Evolutionary conservation across 805 yeast species (phyloP), one percentile per base, ranked within the genome.

Genomic region (Candida palmyrensis): DNA sequence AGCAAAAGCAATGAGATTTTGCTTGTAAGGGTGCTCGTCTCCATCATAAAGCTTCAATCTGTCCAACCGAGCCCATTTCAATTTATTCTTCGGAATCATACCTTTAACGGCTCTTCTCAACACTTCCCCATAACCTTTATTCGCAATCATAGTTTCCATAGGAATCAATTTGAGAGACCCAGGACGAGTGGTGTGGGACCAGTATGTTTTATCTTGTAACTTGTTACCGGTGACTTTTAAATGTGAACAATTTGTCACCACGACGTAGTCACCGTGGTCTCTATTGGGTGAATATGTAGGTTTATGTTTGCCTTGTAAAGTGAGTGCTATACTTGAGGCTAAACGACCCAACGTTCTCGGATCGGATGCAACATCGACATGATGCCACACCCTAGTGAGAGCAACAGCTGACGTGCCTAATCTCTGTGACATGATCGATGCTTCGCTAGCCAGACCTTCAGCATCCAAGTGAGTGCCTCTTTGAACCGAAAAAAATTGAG

Each of bases 201-300:
- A 82, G 64, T 92, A 92, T 7, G 79, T 70, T 58, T 85, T 89
- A 36, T 88, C 79, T 36, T 77, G 62, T 49, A 89, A 56, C 57
- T 92, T 90, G 40, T 79, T 81, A 42, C 97, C 97, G 0, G 96
- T 79, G n/a, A 82, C 69, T 45, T 79, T 79, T 49, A 92, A 57
- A 43, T 77, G 77, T 38, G 85, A 73, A 51, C 96, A 88, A 64
- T 92, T 94, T 10, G 97, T 84, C 2, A 90, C 96, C 9, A 92
- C 97, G 9, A 92, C 97, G 52, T 89, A 92, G 59, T 92, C 99
- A 10, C 99, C 99, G 43, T 80, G 77, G 62, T 92, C 99, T 55
- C 82, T 54, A 45, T 63, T 62, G 19, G 68, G 67, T 49, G 88
- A 86, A 44, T 63, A 82, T 0, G 87, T 74, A 3, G 99, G 99